phyloP scores from a whole-genome alignment of 2,329 filamentous ascomycete genomes.

The Fusarium heterosporum region DNA sequence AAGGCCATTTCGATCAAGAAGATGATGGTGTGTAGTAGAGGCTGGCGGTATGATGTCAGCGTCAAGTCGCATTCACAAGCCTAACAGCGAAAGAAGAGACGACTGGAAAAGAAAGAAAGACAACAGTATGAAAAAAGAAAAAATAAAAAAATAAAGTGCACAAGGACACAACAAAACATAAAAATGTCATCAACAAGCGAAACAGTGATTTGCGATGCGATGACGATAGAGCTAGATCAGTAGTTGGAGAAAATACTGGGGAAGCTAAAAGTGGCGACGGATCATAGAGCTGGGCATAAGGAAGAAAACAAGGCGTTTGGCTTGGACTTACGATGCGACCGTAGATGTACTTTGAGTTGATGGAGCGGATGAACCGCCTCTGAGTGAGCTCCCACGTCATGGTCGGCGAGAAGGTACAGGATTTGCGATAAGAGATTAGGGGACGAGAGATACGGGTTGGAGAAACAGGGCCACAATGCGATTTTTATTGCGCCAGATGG shows the following conservation, averaged over 20 bases:
- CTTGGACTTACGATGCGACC: constrained; percentile 40
- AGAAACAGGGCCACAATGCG: constrained; percentile 11
- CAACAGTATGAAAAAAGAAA: neutral
- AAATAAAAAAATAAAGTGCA: constrained; percentile 7
- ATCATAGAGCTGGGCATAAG: constrained; percentile 28
- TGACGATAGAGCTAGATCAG: constrained; percentile 23
- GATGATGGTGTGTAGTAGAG: constrained; percentile 85
- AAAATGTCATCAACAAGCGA: constrained; percentile 13
- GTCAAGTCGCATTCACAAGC: constrained; percentile 35
- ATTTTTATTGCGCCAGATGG: constrained; percentile 8
- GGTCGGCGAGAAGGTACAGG: neutral
- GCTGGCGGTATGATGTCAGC: constrained; percentile 65
- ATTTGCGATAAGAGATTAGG: constrained; percentile 13
- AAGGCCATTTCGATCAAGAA: constrained; percentile 91
- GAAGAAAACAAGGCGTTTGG: constrained; percentile 20
- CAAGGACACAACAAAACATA: neutral
- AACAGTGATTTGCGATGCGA: constrained; percentile 12
- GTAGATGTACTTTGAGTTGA: constrained; percentile 43
- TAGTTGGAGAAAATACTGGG: constrained; percentile 33
- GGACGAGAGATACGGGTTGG: neutral
- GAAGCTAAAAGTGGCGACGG: constrained; percentile 39
- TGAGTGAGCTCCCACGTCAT: constrained; percentile 43
- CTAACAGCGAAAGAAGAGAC: constrained; percentile 10
- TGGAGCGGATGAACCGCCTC: constrained; percentile 40
- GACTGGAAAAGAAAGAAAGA: neutral